phyloP scores from a whole-genome alignment of 1,284 basidiomycete species.

The Polyporus tsugae region DNA sequence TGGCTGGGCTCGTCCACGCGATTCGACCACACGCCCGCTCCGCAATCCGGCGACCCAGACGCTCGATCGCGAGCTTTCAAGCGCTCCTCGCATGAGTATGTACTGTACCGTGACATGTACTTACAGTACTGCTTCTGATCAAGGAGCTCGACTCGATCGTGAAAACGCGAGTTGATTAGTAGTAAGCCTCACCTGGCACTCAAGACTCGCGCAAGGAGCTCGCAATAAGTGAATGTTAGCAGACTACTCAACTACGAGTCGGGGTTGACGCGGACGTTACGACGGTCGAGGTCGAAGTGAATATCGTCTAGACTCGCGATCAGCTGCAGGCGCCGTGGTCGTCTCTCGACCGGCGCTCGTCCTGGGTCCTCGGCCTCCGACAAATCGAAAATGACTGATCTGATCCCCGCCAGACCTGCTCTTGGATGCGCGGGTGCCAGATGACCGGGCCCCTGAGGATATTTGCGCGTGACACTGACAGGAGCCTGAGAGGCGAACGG shows the following conservation, averaged over 20 bases:
- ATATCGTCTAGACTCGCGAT: not conserved
- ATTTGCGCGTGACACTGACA: not conserved
- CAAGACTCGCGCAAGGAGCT: too few relatives aligned
- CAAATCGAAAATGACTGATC: constrained; percentile 1
- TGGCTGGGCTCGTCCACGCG: constrained; percentile 1
- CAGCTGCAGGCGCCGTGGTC: not conserved
- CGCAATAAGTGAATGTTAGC: too few relatives aligned
- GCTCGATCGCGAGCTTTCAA: not conserved
- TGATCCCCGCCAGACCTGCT: not conserved
- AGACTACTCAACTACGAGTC: too few relatives aligned
- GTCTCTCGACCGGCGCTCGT: not conserved
- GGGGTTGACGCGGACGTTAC: too few relatives aligned
- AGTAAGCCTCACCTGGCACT: too few relatives aligned
- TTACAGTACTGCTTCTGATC: not conserved
- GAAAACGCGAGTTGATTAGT: not conserved
- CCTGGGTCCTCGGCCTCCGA: not conserved
- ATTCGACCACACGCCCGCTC: not conserved
- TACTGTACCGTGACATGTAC: too few relatives aligned
- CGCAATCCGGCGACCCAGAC: not conserved
- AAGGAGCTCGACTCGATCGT: not conserved
- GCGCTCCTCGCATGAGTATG: too few relatives aligned
- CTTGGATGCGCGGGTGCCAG: not conserved
- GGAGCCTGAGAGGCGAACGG: not conserved
- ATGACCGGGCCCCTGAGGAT: not conserved
- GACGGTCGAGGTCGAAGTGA: not conserved